A percentile compares a stretch with the other conserved stretches of the same genome.
Conservation (phyloP, 169 alveolate species). For the Plasmodium chabaudi region DNA sequence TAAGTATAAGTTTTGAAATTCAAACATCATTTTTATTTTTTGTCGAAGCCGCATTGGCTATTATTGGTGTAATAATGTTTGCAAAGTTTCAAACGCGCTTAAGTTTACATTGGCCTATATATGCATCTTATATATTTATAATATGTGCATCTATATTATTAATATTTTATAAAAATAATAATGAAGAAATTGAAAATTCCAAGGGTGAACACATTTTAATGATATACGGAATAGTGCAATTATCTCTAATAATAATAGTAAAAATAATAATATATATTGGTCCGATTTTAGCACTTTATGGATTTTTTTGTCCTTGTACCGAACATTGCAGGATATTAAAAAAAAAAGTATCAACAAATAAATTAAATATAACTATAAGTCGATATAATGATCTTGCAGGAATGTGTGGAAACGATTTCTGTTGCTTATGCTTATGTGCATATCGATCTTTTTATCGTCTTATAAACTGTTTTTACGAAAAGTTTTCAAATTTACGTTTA, state of each 20-base stretch:
- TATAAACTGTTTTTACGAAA: slow-evolving; percentile 65
- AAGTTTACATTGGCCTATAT: slow-evolving; percentile 84
- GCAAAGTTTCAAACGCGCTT: slow-evolving; percentile 83
- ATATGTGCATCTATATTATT: slow-evolving; percentile 79
- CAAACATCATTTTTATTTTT: slow-evolving; percentile 29
- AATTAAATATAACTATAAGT: slow-evolving; percentile 81
- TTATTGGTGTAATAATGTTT: slow-evolving; percentile 76
- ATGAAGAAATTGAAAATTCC: slow-evolving; percentile 49
- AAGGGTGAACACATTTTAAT: slow-evolving; percentile 75
- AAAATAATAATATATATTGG: slow-evolving; percentile 78
- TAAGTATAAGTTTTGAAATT: slow-evolving; percentile 41
- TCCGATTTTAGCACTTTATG: slow-evolving; percentile 84
- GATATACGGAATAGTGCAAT: slow-evolving; percentile 79
- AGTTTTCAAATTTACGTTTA: slow-evolving; percentile 39
- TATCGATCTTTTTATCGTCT: slow-evolving; percentile 82
- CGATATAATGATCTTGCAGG: slow-evolving; percentile 85
- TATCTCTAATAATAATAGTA: slow-evolving; percentile 77
- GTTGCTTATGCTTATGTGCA: slow-evolving; percentile 83
- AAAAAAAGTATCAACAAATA: slow-evolving; percentile 66
- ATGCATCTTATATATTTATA: slow-evolving; percentile 82
- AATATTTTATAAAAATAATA: slow-evolving; percentile 77
- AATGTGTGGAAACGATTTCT: slow-evolving; percentile 83
- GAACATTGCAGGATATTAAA: slow-evolving; percentile 84
- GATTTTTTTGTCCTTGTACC: slow-evolving; percentile 86
- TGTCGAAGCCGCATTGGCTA: slow-evolving; percentile 51